These are phyloP conservation scores for Apiospora malaysiana DNA, from an alignment of 2,329 filamentous ascomycete species.

Conservation along the genomic window DNA sequence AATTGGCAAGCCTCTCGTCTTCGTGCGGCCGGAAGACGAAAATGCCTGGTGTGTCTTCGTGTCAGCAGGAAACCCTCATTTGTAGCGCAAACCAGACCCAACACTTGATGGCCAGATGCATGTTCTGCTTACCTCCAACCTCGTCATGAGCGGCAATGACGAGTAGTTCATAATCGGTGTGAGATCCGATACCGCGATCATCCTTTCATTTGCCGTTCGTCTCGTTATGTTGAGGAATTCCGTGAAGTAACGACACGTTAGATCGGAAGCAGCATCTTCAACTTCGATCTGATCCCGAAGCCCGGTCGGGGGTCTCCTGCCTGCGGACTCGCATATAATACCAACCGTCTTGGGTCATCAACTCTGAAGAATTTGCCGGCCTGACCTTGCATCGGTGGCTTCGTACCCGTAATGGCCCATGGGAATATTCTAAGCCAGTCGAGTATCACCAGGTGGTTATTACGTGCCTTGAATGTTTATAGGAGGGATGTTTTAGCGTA, in stretches of 20 bases:
- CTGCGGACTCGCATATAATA: conserved; percentile 56
- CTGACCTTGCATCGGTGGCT: not conserved
- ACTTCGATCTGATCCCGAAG: not conserved
- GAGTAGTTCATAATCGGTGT: conserved; percentile 58
- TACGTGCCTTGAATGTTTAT: not conserved
- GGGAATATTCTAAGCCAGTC: not conserved
- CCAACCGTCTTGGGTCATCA: conserved; percentile 52
- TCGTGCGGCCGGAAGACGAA: conserved; percentile 51
- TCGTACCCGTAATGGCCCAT: not conserved
- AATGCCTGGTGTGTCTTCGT: conserved; percentile 38
- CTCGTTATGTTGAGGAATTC: conserved; percentile 41
- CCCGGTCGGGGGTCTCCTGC: conserved; percentile 34
- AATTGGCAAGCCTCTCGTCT: conserved; percentile 50
- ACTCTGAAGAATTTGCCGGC: not conserved
- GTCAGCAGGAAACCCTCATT: not conserved
- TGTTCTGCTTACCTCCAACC: conserved; percentile 47
- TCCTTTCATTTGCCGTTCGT: conserved; percentile 56
- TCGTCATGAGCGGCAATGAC: conserved; percentile 57
- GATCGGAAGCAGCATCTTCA: not conserved
- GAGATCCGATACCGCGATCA: conserved; percentile 57
- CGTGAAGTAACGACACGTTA: conserved; percentile 19
- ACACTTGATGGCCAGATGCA: not conserved
- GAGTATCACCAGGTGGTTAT: not conserved
- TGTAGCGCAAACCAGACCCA: not conserved
- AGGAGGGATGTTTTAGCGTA: not conserved